These are phyloP conservation scores for Miscanthus sacchariflorus DNA, from an alignment of 202 grass and related monocot species.

Conservation along the genomic window DNA sequence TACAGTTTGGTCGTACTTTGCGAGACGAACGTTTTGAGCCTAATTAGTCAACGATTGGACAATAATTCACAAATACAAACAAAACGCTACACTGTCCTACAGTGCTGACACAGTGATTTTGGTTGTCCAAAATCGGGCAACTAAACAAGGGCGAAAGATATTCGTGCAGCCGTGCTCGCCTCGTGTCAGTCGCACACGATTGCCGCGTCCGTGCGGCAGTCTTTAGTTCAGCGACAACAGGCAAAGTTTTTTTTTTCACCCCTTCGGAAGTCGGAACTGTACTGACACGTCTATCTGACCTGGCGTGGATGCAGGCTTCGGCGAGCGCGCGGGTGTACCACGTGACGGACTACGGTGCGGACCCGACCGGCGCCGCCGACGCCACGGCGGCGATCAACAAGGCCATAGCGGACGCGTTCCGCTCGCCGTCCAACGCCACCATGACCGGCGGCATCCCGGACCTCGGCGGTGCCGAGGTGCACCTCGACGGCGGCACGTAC, in stretches of 20 bases:
- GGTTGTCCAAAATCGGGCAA: too few species aligned
- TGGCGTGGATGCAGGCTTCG: slow-evolving; percentile 15
- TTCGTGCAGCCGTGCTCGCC: too few species aligned
- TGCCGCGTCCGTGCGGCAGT: not conserved
- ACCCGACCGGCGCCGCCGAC: slow-evolving; percentile 67
- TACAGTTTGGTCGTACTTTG: too few species aligned
- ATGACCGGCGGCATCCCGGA: slow-evolving; percentile 79
- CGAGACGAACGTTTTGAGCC: too few species aligned
- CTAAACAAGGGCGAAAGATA: too few species aligned
- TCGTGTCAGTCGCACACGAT: not conserved
- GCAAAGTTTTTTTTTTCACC: not conserved
- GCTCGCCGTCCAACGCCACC: slow-evolving; percentile 44
- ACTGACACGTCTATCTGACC: slow-evolving; percentile 22
- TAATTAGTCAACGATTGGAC: too few species aligned
- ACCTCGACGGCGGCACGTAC: slow-evolving; percentile 89
- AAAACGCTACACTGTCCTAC: too few species aligned
- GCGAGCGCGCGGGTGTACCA: slow-evolving; percentile 67
- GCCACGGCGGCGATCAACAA: slow-evolving; percentile 72
- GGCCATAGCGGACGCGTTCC: slow-evolving; percentile 85
- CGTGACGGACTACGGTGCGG: slow-evolving; percentile 92
- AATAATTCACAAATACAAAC: too few species aligned
- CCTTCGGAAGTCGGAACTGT: not conserved
- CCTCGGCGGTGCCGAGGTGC: slow-evolving; percentile 82
- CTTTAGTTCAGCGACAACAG: not conserved
- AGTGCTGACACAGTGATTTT: too few species aligned